phyloP scores from a whole-genome alignment of 2,329 filamentous ascomycete genomes.

The Stemphylium beticola region DNA sequence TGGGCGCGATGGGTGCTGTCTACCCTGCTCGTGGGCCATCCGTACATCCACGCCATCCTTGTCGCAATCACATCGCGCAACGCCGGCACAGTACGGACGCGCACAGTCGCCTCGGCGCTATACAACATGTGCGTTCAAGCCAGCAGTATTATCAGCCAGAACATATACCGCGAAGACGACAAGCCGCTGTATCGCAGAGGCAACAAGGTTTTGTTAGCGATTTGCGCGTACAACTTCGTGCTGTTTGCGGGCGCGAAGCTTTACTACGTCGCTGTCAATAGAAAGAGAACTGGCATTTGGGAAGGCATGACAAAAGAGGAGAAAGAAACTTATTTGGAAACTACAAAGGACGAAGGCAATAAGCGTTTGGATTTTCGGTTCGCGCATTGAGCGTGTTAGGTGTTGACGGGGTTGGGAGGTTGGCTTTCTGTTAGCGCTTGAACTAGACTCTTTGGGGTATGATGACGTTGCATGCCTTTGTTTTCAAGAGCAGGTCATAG shows the following conservation, averaged over 20 bases:
- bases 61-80: slow-evolving; percentile 53
- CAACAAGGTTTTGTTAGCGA: slow-evolving; percentile 60
- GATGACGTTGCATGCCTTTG: no score
- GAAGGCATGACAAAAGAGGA: slow-evolving; percentile 41
- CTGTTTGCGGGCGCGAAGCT: slow-evolving; percentile 59
- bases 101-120: slow-evolving; percentile 51
- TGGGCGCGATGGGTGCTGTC: slow-evolving; percentile 50
- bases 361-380: slow-evolving; percentile 36
- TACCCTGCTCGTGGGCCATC: slow-evolving; percentile 51
- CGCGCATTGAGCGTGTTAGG: not conserved
- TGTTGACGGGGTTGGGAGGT: no score
- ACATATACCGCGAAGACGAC: slow-evolving; percentile 63
- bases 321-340: slow-evolving; percentile 45
- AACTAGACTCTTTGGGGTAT: no score
- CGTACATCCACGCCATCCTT: slow-evolving; percentile 54
- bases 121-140: slow-evolving; percentile 52
- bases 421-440: no score
- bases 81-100: slow-evolving; percentile 51
- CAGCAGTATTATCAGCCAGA: slow-evolving; percentile 40
- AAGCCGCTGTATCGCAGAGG: slow-evolving; percentile 58
- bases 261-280: slow-evolving; percentile 62
- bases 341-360: slow-evolving; percentile 47
- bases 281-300: slow-evolving; percentile 42
- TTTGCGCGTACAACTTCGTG: slow-evolving; percentile 58
- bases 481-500: no score